Evolutionary conservation across 768 basidiomycete species (phyloP).

Genomic region (Mycena vitilis): DNA sequence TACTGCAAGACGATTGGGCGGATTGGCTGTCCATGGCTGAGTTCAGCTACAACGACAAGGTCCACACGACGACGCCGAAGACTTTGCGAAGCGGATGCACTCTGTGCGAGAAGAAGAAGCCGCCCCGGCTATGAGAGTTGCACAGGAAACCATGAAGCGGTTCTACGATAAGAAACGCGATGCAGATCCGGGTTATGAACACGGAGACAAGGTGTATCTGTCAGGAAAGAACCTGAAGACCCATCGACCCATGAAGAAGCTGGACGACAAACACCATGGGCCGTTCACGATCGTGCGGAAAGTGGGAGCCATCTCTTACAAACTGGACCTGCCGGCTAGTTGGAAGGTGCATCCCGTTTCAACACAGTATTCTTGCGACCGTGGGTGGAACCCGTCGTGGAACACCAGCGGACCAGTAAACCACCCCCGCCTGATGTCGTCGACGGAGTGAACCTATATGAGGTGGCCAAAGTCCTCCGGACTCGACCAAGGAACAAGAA

Average conservation of each 20-base stretch:
- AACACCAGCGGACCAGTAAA: background rate
- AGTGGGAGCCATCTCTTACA: background rate
- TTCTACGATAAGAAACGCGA: background rate
- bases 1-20: too few species aligned
- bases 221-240: too few species aligned
- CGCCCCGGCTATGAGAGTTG: background rate
- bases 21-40: too few species aligned
- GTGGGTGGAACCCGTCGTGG: background rate
- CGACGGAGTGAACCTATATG: background rate
- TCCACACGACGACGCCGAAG: too few species aligned
- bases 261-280: background rate
- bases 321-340: background rate
- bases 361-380: background rate
- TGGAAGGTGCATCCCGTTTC: conserved; percentile 1
- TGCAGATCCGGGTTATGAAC: background rate
- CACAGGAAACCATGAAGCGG: background rate
- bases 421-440: too few species aligned
- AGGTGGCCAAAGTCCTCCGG: background rate
- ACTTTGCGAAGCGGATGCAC: background rate
- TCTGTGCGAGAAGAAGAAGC: background rate
- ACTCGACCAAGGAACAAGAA: background rate
- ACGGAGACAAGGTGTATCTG: background rate
- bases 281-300: background rate
- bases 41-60: too few species aligned
- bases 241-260: too few species aligned